Evolutionary conservation across 371 early-diverging fungal species (phyloP), one percentile per base, ranked within the genome.

Genomic region (Smittium mucronatum): DNA sequence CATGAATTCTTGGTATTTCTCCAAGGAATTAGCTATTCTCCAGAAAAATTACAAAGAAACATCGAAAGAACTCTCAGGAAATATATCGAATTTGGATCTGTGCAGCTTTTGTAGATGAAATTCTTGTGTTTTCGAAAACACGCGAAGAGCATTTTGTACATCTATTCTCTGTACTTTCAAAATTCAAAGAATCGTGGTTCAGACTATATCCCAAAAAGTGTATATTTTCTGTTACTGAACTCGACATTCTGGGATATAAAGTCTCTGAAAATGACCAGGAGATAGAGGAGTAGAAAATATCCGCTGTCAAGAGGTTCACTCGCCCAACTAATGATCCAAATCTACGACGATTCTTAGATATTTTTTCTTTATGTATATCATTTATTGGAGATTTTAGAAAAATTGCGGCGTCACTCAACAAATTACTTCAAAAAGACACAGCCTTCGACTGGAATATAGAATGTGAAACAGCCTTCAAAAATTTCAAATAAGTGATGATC

Each of bases 291-390:
- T 5, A 47, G 47, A 47, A 47, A 47, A 47, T 47, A 47, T 47
- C 47, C 47, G 47, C 47, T 47, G 47, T 47, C 5, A 47, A 47
- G 47, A 47, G 21, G 47, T 47, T 47, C 21, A 47, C 47, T 47
- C 47, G 47, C 47, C 47, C 47, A 47, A 47, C 21, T n/a, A 34
- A 33, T 17, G 60, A 21, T 31, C 66, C 32, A 70, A 34, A 70
- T 17, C 36, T 70, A 36, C 70, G 57, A 33, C 30, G 16, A 17
- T 79, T 84, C 68, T 68, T 82, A 0, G 81, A 83, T 0, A 67
- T 76, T 35, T 64, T 72, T 2, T 76, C 76, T 57, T 81, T 72
- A 67, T 76, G 76, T 70, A 61, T 73, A 15, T 32, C 72, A 2
- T 82, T 76, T 68, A 69, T 79, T 28, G 31, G 29, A 25, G 57